A percentile compares a stretch with the other conserved stretches of the same genome.
Conservation (phyloP, 352 stramenopile species). For the Phytophthora foliorum region DNA sequence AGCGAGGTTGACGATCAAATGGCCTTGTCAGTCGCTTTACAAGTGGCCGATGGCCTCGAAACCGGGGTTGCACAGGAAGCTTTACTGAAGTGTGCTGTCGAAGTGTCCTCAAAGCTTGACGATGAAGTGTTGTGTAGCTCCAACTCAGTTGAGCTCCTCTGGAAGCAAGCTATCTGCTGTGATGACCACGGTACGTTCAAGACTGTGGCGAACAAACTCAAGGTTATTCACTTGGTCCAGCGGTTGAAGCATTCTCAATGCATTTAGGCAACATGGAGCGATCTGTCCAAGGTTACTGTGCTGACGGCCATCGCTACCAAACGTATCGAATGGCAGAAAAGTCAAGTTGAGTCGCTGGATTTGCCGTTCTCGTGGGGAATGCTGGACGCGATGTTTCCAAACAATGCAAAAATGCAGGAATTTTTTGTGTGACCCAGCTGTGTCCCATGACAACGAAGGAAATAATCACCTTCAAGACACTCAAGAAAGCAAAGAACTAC, state of each 20-base stretch:
- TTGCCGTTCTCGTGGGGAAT: conserved; percentile 31
- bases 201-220: background rate
- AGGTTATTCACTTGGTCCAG: background rate
- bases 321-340: conserved; percentile 13
- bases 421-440: conserved; percentile 25
- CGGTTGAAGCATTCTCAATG: background rate
- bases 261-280: background rate
- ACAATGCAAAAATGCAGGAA: conserved; percentile 15
- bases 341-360: background rate
- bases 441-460: conserved; percentile 4
- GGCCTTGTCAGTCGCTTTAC: background rate
- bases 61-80: background rate
- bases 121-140: background rate
- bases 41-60: background rate
- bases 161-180: background rate
- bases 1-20: background rate
- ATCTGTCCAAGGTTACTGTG: background rate
- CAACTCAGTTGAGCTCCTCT: background rate
- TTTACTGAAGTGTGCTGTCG: background rate
- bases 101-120: background rate
- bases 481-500: too few relatives aligned
- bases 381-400: conserved; percentile 6
- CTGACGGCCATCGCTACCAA: conserved; percentile 7
- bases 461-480: background rate
- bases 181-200: background rate